Base-by-base conservation (phyloP, 192 early-diverging fungal species). In the Coemansia sp. region DNA sequence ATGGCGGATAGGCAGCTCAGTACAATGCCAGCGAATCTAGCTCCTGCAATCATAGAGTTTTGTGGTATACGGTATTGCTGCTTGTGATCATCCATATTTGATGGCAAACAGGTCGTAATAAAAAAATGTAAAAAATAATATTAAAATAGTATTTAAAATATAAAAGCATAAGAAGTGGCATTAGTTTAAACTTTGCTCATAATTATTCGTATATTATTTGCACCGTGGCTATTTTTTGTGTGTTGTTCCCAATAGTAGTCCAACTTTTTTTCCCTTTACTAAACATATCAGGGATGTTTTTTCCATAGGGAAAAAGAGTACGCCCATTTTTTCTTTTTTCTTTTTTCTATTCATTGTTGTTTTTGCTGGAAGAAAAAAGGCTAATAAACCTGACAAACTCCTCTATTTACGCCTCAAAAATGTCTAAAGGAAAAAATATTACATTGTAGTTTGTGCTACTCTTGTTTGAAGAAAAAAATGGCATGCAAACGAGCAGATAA, bases 1-100 rank as follows among this genome's bases (percentile, higher is more conserved):
- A 64, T 26, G 0, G 58, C 63, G 1, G 70, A 73, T 29, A 73
- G 27, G 30, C 40, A 58, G 63, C 59, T 73, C 9, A 66, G 54
- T 9, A 53, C 45, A 14, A 73, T 73, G 26, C 56, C 58, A 0
- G 70, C 70, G 10, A 56, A 40, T 11, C 70, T 62, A 3, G 60
- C 60, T 1, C 53, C 61, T 11, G 57, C 33, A 19, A 64, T 44
- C 15, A 48, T 48, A n/a, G 19, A 13, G 9, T 26, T 36, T 11
- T 11, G 34, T 15, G 13, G 34, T 15, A 36, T 11, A 36, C 34
- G 13, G 34, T 36, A 36, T 36, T 11, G 34, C 34, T 36, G 42
- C 20, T 44, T 13, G 27, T 44, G 11, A 23, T 23, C 13, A 25
- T 26, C 23, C 42, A 44, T 44, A 6, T 44, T 19, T 26, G 4